Conservation (phyloP, 805 yeast genomes). For the Brettanomyces anomalus region DNA sequence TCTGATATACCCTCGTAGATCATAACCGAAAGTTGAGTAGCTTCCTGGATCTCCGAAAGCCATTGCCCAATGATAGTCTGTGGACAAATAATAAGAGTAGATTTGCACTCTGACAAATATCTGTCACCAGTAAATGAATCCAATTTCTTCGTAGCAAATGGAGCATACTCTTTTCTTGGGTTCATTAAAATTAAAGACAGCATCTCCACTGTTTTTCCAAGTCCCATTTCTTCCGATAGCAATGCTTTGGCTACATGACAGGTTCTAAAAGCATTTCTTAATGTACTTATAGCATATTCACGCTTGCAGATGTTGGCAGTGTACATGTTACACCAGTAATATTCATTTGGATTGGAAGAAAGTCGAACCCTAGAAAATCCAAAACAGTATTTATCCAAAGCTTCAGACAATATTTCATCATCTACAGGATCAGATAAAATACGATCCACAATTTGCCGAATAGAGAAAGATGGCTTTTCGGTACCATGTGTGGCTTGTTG, state of each 20-base stretch:
- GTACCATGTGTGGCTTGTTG: not conserved
- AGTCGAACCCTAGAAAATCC: constrained; percentile 39
- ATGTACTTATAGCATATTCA: constrained; percentile 17
- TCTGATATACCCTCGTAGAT: constrained; percentile 51
- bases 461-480: not conserved
- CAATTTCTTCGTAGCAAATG: constrained; percentile 16
- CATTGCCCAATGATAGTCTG: constrained; percentile 79
- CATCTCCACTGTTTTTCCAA: constrained; percentile 90
- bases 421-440: not conserved
- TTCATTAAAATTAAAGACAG: constrained; percentile 57
- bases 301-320: constrained; percentile 38
- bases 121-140: constrained; percentile 35
- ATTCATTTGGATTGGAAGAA: not conserved
- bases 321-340: constrained; percentile 39
- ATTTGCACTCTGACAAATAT: constrained; percentile 41
- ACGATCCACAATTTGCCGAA: not conserved
- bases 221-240: constrained; percentile 93
- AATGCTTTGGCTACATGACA: constrained; percentile 45
- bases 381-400: constrained; percentile 35
- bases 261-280: constrained; percentile 6
- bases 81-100: constrained; percentile 83
- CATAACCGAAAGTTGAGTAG: constrained; percentile 48
- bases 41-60: constrained; percentile 57
- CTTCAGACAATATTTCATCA: constrained; percentile 20
- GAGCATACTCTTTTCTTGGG: constrained; percentile 32